Conservation (phyloP, 371 early-diverging fungal genomes). For the Apophysomyces ossiformis region DNA sequence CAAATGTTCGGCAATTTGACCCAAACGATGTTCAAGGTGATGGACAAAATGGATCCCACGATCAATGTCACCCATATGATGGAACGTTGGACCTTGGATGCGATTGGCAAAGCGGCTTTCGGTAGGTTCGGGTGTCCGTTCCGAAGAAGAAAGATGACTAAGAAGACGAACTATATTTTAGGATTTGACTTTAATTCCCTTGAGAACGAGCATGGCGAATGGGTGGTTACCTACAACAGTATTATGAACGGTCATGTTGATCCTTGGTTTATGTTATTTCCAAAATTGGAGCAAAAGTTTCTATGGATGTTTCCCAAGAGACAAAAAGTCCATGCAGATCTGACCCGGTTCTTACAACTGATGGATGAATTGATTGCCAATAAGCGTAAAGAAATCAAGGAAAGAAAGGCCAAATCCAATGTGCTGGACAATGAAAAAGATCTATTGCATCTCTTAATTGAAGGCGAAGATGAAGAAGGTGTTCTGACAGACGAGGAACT, state of each 20-base stretch:
- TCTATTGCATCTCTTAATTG: constrained; percentile 51
- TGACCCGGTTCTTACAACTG: constrained; percentile 33
- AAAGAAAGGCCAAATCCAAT: constrained; percentile 8
- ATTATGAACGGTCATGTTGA: constrained; percentile 21
- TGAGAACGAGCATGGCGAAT: constrained; percentile 11
- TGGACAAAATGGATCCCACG: constrained; percentile 15
- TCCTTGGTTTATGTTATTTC: constrained; percentile 48
- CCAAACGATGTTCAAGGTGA: constrained; percentile 14
- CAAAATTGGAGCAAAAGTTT: constrained; percentile 41
- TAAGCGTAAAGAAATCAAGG: constrained; percentile 29
- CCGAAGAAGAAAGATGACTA: neutral
- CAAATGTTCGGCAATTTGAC: constrained; percentile 28
- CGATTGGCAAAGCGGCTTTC: constrained; percentile 44
- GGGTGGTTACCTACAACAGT: constrained; percentile 24
- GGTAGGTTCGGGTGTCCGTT: constrained; percentile 20
- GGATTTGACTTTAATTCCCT: constrained; percentile 30
- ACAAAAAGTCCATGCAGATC: constrained; percentile 33
- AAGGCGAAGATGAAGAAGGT: constrained; percentile 25
- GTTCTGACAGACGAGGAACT: constrained; percentile 34
- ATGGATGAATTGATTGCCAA: constrained; percentile 45
- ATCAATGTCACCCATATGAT: constrained; percentile 18
- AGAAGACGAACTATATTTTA: neutral
- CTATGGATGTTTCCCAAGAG: constrained; percentile 33
- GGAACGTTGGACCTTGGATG: constrained; percentile 15
- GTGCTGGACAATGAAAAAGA: constrained; percentile 40